A percentile compares a stretch with the other conserved stretches of the same genome.
Conservation (phyloP, 2,329 filamentous ascomycete species). For the Arthrinium phaeospermum region DNA sequence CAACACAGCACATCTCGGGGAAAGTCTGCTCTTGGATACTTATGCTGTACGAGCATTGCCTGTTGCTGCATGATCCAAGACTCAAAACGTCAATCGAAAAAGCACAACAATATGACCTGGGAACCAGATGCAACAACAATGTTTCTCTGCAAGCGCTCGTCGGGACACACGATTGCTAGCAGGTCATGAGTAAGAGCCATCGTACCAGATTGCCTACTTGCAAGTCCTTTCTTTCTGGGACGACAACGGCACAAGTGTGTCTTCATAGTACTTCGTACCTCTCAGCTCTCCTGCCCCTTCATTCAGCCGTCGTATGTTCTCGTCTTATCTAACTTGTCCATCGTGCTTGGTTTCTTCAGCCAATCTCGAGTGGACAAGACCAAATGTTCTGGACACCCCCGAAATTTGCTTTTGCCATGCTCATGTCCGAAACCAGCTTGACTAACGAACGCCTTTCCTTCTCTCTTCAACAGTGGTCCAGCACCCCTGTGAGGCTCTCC, state of each 20-base stretch:
- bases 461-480: conserved; percentile 19
- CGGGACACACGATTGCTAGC: background rate
- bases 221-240: background rate
- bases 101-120: too few species aligned
- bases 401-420: background rate
- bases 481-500: conserved; percentile 39
- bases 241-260: background rate
- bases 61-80: too few species aligned
- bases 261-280: background rate
- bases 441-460: background rate
- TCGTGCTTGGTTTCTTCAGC: too few species aligned
- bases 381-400: background rate
- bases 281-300: background rate
- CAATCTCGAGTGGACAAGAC: background rate
- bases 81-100: too few species aligned
- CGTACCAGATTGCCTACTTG: background rate
- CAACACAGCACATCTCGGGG: background rate
- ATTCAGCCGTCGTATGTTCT: background rate
- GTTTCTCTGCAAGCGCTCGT: background rate
- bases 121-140: too few species aligned
- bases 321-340: background rate
- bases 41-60: background rate
- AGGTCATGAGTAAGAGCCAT: background rate
- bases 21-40: background rate
- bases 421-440: too few species aligned